Conservation (phyloP, 495 filamentous ascomycete genomes). For the Aspergillus steynii region DNA sequence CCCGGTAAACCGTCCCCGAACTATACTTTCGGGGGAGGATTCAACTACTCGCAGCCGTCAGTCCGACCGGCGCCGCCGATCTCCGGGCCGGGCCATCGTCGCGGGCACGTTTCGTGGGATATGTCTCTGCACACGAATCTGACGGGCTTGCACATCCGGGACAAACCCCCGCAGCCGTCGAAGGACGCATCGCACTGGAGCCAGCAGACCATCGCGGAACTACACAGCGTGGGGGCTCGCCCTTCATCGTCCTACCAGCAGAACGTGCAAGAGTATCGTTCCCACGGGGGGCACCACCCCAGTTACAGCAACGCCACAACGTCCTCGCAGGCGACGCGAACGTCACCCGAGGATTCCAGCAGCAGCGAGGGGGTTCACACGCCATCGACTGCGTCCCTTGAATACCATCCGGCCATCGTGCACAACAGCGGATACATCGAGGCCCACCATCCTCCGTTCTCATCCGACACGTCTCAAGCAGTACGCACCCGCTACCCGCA, state of each 20-base stretch:
- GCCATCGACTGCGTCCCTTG: constrained; percentile 59
- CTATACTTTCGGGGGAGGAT: constrained; percentile 38
- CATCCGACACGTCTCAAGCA: constrained; percentile 43
- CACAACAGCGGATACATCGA: constrained; percentile 65
- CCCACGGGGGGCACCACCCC: constrained; percentile 25
- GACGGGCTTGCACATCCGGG: constrained; percentile 69
- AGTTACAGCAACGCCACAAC: constrained; percentile 22
- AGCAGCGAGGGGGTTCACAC: constrained; percentile 70
- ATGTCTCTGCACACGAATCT: constrained; percentile 72
- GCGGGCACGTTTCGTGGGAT: constrained; percentile 70
- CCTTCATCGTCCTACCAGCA: constrained; percentile 46
- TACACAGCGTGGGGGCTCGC: constrained; percentile 43
- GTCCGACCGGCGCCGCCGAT: constrained; percentile 50
- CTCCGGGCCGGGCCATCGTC: constrained; percentile 57
- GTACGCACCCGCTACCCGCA: constrained; percentile 41
- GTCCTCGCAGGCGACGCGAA: constrained; percentile 48
- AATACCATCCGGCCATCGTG: constrained; percentile 65
- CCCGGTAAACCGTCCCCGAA: constrained; percentile 37
- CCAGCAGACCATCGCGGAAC: constrained; percentile 49
- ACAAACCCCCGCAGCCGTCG: constrained; percentile 49
- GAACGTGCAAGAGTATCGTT: constrained; percentile 26
- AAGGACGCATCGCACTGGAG: constrained; percentile 56
- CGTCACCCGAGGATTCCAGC: constrained; percentile 71
- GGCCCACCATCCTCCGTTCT: constrained; percentile 44
- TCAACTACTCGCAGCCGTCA: constrained; percentile 48